Evolutionary conservation across 495 filamentous ascomycete genomes (phyloP).

Genomic region (Evernia prunastri): DNA sequence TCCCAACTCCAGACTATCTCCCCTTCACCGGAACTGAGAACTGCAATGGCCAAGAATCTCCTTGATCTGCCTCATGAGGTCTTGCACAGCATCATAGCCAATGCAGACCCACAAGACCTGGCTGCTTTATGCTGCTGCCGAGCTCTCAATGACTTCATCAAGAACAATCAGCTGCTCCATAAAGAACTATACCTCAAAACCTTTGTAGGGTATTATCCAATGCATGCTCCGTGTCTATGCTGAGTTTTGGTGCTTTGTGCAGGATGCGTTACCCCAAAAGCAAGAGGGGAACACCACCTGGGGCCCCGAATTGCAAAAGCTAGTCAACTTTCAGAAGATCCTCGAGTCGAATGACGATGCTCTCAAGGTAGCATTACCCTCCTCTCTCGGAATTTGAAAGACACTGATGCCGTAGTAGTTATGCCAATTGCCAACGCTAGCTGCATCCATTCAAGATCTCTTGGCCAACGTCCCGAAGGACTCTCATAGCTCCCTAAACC

Average conservation of each 20-base stretch:
- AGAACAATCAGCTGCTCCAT: conserved; percentile 45
- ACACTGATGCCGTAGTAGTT: background rate
- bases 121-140: conserved; percentile 43
- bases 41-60: background rate
- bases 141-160: conserved; percentile 41
- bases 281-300: conserved; percentile 30
- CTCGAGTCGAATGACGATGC: conserved; percentile 32
- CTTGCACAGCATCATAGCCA: conserved; percentile 47
- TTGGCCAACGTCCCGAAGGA: conserved; percentile 25
- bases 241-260: conserved; percentile 17
- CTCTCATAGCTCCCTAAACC: conserved; percentile 27
- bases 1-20: background rate
- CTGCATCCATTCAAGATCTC: conserved; percentile 22
- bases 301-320: conserved; percentile 43
- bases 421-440: conserved; percentile 1
- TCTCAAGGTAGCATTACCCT: conserved; percentile 29
- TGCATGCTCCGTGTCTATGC: background rate
- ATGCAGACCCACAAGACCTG: conserved; percentile 49
- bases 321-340: conserved; percentile 43
- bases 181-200: conserved; percentile 46
- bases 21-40: background rate
- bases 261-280: conserved; percentile 37
- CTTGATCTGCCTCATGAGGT: conserved; percentile 48
- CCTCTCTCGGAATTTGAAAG: background rate
- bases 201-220: conserved; percentile 33